phyloP scores from a whole-genome alignment of 2,329 filamentous ascomycete species.

The Xylariales sp. region DNA sequence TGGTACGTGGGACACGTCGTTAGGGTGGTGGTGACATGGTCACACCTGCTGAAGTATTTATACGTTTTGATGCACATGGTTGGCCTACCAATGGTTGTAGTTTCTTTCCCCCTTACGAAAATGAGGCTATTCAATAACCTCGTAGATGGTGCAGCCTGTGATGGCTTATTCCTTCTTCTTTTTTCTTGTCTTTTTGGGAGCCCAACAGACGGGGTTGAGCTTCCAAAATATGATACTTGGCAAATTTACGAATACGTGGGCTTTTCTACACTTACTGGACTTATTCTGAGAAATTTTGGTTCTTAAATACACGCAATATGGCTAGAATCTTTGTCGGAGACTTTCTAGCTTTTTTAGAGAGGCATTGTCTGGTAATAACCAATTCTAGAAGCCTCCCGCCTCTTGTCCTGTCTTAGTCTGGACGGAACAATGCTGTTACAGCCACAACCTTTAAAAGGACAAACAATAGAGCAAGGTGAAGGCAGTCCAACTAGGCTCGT shows the following conservation, averaged over 20 bases:
- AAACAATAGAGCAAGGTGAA: constrained; percentile 11
- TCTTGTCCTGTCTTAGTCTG: constrained; percentile 4
- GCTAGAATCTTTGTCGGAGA: constrained; percentile 16
- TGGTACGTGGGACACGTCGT: constrained; percentile 41
- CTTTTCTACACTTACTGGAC: neutral
- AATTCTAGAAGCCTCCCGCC: constrained; percentile 7
- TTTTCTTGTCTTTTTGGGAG: constrained; percentile 5
- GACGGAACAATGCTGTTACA: constrained; percentile 16
- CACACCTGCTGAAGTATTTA: constrained; percentile 42
- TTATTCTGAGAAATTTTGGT: neutral
- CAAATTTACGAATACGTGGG: neutral
- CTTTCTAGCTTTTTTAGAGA: neutral
- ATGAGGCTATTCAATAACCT: constrained; percentile 6
- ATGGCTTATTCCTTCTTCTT: neutral
- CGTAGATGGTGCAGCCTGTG: neutral
- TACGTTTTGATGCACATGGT: constrained; percentile 44
- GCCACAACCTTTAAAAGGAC: neutral
- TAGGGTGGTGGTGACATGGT: constrained; percentile 38
- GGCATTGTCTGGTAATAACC: constrained; percentile 6
- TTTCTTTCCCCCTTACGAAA: neutral
- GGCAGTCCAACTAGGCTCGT: neutral
- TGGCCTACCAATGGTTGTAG: neutral
- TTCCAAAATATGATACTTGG: constrained; percentile 9
- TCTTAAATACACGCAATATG: constrained; percentile 10
- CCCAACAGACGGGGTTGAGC: constrained; percentile 1